Evolutionary conservation across 169 alveolate species (phyloP).

Genomic region (Cyclospora cayetanensis): DNA sequence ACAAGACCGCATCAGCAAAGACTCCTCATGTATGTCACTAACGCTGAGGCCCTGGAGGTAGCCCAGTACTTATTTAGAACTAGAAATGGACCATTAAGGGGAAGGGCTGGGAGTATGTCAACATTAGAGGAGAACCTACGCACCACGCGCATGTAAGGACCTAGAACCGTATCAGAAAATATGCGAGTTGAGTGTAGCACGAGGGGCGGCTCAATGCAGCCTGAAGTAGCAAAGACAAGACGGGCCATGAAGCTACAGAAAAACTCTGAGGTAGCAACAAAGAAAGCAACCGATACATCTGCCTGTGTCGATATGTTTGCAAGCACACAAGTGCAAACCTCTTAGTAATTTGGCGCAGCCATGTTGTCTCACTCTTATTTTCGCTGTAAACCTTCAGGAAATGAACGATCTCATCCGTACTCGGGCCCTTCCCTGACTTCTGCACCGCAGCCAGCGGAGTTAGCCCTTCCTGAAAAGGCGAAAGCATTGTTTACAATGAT

Average conservation of each 20-base stretch:
- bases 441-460: neutral
- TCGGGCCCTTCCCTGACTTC: neutral
- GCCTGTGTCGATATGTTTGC: neutral
- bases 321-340: neutral
- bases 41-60: too few relatives aligned
- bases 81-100: too few relatives aligned
- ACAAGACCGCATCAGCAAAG: neutral
- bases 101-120: neutral
- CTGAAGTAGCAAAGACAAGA: neutral
- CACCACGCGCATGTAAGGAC: conserved; percentile 69
- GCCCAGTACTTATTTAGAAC: too few relatives aligned
- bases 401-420: neutral
- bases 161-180: conserved; percentile 64
- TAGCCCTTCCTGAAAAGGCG: conserved; percentile 15
- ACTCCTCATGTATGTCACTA: neutral
- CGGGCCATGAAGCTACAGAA: neutral
- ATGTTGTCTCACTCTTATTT: neutral
- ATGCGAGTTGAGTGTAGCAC: conserved; percentile 62
- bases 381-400: conserved; percentile 7
- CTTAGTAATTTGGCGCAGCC: neutral
- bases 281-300: neutral
- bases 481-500: too few relatives aligned
- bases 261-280: neutral
- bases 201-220: conserved; percentile 53
- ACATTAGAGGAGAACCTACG: neutral